Percentiles rank a stretch among this genome's conserved stretches.
These are phyloP conservation scores for Alternaria sp. DNA, from an alignment of 2,329 filamentous ascomycete species.

Conservation along the genomic window DNA sequence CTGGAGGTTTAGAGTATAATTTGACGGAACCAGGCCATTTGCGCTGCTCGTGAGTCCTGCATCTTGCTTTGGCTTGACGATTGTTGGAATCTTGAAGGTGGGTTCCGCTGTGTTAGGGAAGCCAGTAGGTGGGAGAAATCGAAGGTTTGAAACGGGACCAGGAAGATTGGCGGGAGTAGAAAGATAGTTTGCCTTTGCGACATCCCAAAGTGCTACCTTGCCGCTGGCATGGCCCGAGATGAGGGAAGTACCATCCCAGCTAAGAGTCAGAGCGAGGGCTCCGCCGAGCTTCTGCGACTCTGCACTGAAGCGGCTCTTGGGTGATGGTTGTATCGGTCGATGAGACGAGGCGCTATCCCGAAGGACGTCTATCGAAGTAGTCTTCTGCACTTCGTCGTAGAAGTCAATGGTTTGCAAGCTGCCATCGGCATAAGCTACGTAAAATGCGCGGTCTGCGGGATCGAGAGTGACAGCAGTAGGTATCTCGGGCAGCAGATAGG, in stretches of 20 bases:
- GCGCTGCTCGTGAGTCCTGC: slow-evolving; percentile 52
- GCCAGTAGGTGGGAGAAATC: slow-evolving; percentile 71
- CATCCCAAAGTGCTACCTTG: slow-evolving; percentile 82
- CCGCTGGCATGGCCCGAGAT: slow-evolving; percentile 84
- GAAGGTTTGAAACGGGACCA: slow-evolving; percentile 82
- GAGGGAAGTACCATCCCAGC: slow-evolving; percentile 82
- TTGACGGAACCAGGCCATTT: slow-evolving; percentile 57
- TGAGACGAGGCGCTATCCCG: slow-evolving; percentile 65
- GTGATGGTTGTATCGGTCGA: slow-evolving; percentile 58
- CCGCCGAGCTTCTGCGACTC: slow-evolving; percentile 71
- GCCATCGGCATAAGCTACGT: slow-evolving; percentile 81
- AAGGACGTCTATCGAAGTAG: slow-evolving; percentile 51
- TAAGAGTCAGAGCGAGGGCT: slow-evolving; percentile 74
- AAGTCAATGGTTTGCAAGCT: slow-evolving; percentile 83
- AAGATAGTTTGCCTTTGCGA: slow-evolving; percentile 73
- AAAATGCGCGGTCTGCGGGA: slow-evolving; percentile 83
- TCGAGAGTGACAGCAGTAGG: slow-evolving; percentile 81
- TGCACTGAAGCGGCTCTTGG: slow-evolving; percentile 56
- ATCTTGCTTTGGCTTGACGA: slow-evolving; percentile 83
- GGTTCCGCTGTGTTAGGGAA: slow-evolving; percentile 49
- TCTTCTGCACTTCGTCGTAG: slow-evolving; percentile 60
- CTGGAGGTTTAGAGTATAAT: slow-evolving; percentile 73
- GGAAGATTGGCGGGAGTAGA: slow-evolving; percentile 76
- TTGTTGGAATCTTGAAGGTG: slow-evolving; percentile 63
- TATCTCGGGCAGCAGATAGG: slow-evolving; percentile 78